Base-by-base conservation (phyloP, 129 eudicot species). In the Artemisia argyi region DNA sequence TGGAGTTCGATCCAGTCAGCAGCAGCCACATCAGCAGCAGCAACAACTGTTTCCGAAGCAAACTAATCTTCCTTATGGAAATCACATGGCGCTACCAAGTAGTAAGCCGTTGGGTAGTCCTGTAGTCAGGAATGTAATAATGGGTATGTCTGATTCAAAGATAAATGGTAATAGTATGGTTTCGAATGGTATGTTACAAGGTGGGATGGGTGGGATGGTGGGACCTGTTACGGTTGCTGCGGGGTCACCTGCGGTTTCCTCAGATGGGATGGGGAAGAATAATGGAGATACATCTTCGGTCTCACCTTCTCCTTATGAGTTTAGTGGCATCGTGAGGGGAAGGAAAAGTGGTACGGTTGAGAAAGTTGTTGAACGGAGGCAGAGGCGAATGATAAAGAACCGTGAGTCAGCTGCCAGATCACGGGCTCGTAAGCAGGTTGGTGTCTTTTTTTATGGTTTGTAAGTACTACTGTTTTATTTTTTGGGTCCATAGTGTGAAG, bases 371-470 rank as follows among this genome's bases (percentile, higher is more conserved):
- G 99, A 94, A 76, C 78, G 99, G 81, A 83, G 99, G 73, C 99
- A 94, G 67, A 88, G 93, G 71, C 83, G 99, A 20, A 94, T 94
- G 99, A 90, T 94, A 17, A 94, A 94, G 77, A 94, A 94, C 73
- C 73, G 99, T 52, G 99, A 90, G 60, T 94, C 97, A 6, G 99
- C 99, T 74, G 99, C 99, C 11, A 83, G 99, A 73, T 94, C 99
- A 62, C 80, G 97, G 53, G 97, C 97, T 76, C 96, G 99, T 32
- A 94, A 90, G 73, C 97, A 94, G 97, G 99, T 93, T 66, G 51
- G 72, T 73, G 15, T 70, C 26, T 42, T 64, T 22, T 22, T 63
- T 53, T n/a, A 0, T 11, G 42, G 16, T 7, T 39, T 39, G 46
- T 39, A 7, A 39, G 46, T 39, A 39, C 11, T 39, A 39, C 46